These are phyloP conservation scores for Drechslerella dactyloides DNA, from an alignment of 2,329 filamentous ascomycete species.

Conservation along the genomic window DNA sequence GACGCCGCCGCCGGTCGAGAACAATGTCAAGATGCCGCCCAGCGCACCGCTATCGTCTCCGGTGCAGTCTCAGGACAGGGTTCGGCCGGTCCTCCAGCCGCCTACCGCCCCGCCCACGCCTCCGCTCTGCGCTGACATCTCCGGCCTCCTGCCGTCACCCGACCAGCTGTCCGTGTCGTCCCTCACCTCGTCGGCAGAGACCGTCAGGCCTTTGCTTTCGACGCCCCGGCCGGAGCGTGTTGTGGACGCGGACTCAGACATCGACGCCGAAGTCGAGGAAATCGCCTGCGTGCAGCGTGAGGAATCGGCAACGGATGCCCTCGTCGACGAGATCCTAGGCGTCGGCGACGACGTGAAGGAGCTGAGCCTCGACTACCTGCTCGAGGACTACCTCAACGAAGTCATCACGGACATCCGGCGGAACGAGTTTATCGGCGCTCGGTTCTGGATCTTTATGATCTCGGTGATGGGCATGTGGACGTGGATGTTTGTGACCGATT, in stretches of 20 bases:
- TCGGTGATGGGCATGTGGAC: conserved; percentile 47
- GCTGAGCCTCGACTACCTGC: conserved; percentile 45
- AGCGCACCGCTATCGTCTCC: conserved; percentile 14
- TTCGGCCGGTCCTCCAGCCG: conserved; percentile 37
- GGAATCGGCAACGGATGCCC: background rate
- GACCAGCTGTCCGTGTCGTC: conserved; percentile 45
- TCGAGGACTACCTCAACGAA: conserved; percentile 48
- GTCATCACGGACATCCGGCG: conserved; percentile 45
- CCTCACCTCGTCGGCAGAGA: conserved; percentile 38
- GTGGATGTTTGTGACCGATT: conserved; percentile 47
- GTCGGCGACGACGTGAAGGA: conserved; percentile 12
- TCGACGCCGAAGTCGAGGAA: conserved; percentile 13
- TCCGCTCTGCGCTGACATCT: conserved; percentile 17
- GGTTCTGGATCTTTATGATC: conserved; percentile 49
- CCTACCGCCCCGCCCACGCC: conserved; percentile 46
- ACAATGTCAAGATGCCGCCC: conserved; percentile 10
- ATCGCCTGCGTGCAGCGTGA: conserved; percentile 4
- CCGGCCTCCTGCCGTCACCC: conserved; percentile 23
- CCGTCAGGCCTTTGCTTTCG: conserved; percentile 18
- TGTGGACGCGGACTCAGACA: conserved; percentile 10
- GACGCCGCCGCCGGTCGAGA: conserved; percentile 17
- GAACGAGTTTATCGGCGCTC: conserved; percentile 44
- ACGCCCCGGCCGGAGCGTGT: conserved; percentile 22
- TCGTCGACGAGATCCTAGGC: conserved; percentile 20
- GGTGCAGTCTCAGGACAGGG: conserved; percentile 30